Conservation (phyloP, 768 basidiomycete species). For the Rhizopogon vesiculosus region DNA sequence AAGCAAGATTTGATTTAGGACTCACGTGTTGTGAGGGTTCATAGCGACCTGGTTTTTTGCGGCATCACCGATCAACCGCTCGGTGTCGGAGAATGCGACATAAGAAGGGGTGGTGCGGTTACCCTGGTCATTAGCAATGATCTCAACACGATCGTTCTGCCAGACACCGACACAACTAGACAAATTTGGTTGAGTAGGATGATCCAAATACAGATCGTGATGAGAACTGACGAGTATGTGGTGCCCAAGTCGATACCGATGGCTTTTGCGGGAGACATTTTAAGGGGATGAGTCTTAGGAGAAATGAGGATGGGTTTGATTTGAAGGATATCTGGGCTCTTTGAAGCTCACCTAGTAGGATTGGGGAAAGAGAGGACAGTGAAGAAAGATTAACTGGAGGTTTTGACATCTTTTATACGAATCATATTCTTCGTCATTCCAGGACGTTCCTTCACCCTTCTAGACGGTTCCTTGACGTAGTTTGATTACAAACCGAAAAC, state of each 20-base stretch:
- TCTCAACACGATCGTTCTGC: conserved; percentile 99
- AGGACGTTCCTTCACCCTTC: conserved; percentile 29
- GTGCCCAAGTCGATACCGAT: conserved; percentile 91
- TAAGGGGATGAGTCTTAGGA: background rate
- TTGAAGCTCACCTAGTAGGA: conserved; percentile 15
- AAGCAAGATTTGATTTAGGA: background rate
- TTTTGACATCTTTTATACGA: conserved; percentile 23
- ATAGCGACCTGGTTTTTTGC: conserved; percentile 98
- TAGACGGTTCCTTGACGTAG: conserved; percentile 30
- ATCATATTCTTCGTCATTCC: conserved; percentile 24
- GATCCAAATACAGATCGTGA: conserved; percentile 2
- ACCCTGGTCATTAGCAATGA: conserved; percentile 94
- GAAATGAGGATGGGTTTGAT: background rate
- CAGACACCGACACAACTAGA: conserved; percentile 96
- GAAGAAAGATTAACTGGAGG: background rate
- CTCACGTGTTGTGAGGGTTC: conserved; percentile 91
- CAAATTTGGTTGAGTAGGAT: conserved; percentile 8
- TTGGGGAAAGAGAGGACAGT: conserved; percentile 10
- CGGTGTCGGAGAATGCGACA: conserved; percentile 90
- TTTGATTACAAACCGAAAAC: conserved; percentile 26
- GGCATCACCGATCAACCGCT: conserved; percentile 98
- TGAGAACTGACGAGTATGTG: conserved; percentile 75
- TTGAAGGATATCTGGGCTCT: background rate
- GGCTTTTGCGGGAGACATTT: conserved; percentile 50
- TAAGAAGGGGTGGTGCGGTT: conserved; percentile 96